phyloP scores from a whole-genome alignment of 352 stramenopile genomes.

The Globisporangium cystogenes region DNA sequence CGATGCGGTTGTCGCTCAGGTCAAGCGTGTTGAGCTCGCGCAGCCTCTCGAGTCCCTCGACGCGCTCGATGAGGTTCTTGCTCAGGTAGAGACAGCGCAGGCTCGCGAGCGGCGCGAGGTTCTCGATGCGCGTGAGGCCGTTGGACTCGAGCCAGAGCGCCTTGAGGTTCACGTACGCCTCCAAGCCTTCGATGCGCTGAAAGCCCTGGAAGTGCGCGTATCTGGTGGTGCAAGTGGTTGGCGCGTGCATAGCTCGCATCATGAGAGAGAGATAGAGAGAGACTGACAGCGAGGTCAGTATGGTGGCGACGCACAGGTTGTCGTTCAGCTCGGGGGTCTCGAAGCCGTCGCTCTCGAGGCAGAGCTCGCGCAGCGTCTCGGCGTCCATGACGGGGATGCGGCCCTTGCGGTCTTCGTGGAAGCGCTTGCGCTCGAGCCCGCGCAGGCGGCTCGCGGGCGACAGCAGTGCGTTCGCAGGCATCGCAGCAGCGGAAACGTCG shows the following conservation, averaged over 20 bases:
- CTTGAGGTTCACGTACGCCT: conserved; percentile 92
- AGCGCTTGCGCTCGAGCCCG: conserved; percentile 64
- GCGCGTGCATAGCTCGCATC: not conserved
- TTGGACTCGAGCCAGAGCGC: conserved; percentile 96
- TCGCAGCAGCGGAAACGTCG: too few relatives aligned
- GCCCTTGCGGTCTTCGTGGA: conserved; percentile 56
- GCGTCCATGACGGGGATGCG: conserved; percentile 85
- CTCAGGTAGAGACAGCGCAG: conserved; percentile 92
- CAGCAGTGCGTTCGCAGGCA: conserved; percentile 37
- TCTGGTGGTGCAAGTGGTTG: conserved; percentile 38
- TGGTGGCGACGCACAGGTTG: conserved; percentile 38
- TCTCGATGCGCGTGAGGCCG: conserved; percentile 84
- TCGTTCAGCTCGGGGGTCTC: conserved; percentile 81
- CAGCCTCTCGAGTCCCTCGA: conserved; percentile 61
- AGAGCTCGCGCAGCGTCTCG: conserved; percentile 78
- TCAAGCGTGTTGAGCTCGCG: conserved; percentile 90
- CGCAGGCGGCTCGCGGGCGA: conserved; percentile 49
- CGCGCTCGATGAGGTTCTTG: conserved; percentile 88
- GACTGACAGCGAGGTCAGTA: too few relatives aligned
- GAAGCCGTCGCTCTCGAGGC: conserved; percentile 91
- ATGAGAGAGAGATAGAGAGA: not conserved
- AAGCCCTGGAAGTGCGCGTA: conserved; percentile 94
- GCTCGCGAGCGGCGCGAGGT: conserved; percentile 62
- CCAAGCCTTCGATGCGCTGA: conserved; percentile 91
- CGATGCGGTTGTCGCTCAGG: conserved; percentile 90